Base-by-base conservation (phyloP, 805 yeast genomes). In the Candida easanensis region DNA sequence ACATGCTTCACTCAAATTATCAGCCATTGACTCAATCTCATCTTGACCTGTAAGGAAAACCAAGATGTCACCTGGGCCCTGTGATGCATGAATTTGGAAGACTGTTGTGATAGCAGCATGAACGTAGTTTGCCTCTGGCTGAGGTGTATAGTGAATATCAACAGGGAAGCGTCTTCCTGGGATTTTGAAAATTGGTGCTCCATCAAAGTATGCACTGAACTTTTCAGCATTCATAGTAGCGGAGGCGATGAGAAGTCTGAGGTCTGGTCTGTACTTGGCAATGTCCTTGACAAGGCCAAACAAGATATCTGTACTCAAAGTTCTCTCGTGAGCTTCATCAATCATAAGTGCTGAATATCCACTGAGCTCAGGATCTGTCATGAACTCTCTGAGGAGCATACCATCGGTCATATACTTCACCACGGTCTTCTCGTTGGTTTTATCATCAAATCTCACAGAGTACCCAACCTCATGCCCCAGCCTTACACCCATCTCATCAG, bases 251-350 rank as follows among this genome's bases (percentile, higher is more conserved):
- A 93, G 69, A 4, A 93, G 56, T 52, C 80, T 80, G 42, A 93
- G 66, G 48, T 86, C 95, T 0, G 82, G 76, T 41, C 97, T 68
- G 33, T 77, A 63, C 18, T 66, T 68, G 2, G 77, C 60, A 0
- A 88, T 76, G 47, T 84, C 86, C 51, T 91, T 91, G 25, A 91
- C 64, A 28, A 93, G 66, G 1, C 96, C 95, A 39, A 91, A 69
- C 8, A 91, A 59, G 9, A 80, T 73, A 64, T 91, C 99, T 0
- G 98, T 91, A n/a, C 91, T 82, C 32, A 91, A 69, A 0, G 98
- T 93, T 45, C 99, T 74, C 61, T 93, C 99, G 60, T 93, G 99
- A 0, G 99, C 99, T 64, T 91, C 99, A 65, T 91, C 99, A 37
- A 91, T 82, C 84, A 91, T 89, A 43, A 91, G 71, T 1, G 86